Evolutionary conservation across 768 basidiomycete species (phyloP).

Genomic region (Hemileccinum impolitum): DNA sequence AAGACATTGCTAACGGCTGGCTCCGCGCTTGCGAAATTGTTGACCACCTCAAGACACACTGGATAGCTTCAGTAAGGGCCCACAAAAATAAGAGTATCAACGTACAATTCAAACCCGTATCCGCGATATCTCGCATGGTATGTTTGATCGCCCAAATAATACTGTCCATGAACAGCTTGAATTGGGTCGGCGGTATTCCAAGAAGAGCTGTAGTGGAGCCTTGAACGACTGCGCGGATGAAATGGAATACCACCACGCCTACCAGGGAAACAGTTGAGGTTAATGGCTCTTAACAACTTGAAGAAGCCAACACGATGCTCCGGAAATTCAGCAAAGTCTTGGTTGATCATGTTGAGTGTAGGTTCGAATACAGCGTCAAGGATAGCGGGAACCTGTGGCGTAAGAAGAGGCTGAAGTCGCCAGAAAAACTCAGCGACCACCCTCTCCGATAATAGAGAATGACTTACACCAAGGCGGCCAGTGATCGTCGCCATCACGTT

Average conservation of each 20-base stretch:
- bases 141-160: conserved; percentile 99
- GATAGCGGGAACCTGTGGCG: conserved; percentile 91
- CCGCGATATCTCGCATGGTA: conserved; percentile 97
- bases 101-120: conserved; percentile 77
- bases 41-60: conserved; percentile 93
- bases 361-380: conserved; percentile 97
- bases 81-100: conserved; percentile 1
- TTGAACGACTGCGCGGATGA: background rate
- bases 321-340: conserved; percentile 98
- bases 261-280: conserved; percentile 95
- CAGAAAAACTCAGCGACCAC: conserved; percentile 6
- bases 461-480: conserved; percentile 77
- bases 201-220: conserved; percentile 54
- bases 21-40: conserved; percentile 88
- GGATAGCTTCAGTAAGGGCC: conserved; percentile 4
- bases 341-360: conserved; percentile 97
- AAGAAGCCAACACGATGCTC: conserved; percentile 98
- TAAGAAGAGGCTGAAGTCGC: conserved; percentile 64
- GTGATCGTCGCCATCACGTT: conserved; percentile 98
- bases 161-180: conserved; percentile 97
- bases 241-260: conserved; percentile 18
- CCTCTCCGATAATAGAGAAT: background rate
- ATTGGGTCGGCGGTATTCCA: conserved; percentile 83
- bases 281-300: conserved; percentile 90
- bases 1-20: conserved; percentile 81